Evolutionary conservation across 169 alveolate genomes (phyloP), one percentile per base, ranked within the genome.

Genomic region (Cryptosporidium felis): DNA sequence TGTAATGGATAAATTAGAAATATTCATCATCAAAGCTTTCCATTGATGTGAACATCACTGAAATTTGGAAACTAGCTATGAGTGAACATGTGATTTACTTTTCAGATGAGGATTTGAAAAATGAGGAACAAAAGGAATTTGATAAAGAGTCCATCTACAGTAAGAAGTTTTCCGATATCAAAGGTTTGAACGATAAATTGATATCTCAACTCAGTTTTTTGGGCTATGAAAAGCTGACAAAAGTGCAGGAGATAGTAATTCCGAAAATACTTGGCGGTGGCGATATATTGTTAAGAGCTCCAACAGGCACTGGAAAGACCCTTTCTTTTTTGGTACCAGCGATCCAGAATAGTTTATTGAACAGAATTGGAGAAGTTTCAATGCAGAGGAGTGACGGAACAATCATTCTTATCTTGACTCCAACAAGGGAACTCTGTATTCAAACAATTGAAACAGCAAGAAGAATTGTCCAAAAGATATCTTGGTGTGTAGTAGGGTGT

Each of bases 221-320:
- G 91, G 96, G 96, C 8, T 94, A 90, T 79, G 82, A 80, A 26
- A 89, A 62, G 32, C 62, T 92, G 82, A 97, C 98, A 0, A 91
- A 88, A 45, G 95, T 96, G 46, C 95, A 96, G 89, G 94, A 92
- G 38, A 91, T 91, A 82, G 92, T 96, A n/a, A 95, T 96, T n/a
- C 99, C 98, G 23, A 92, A 93, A 32, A 82, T 92, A 18, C 82
- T 94, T 28, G 92, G 92, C 67, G 97, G 96, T 47, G 93, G 95
- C 65, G 99, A 97, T 91, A 93, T 94, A 6, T 91, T 97, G 67
- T 93, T 97, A 36, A 94, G 96, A 46, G 97, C 97, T 26, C 95
- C 94, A 89, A 96, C 99, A 9, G 99, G 99, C 8, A 94, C 98
- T 16, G 99, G 99, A 30, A 97, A 98, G 88, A 97, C 99, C 0